Evolutionary conservation across 768 basidiomycete species (phyloP).

Genomic region (Paxillus rubicundulus): DNA sequence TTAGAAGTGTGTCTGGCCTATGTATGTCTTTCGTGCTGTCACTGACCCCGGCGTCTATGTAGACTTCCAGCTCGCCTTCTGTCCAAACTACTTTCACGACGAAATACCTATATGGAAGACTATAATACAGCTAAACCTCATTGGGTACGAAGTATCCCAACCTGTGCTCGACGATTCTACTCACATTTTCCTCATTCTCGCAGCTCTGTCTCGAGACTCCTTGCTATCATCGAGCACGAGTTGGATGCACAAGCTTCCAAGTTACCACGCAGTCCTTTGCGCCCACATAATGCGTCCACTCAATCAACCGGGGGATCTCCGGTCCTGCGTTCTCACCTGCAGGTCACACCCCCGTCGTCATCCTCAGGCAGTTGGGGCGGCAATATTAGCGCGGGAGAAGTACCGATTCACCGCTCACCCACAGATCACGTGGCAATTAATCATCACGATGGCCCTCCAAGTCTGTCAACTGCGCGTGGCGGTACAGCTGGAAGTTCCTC

Average conservation of each 20-base stretch:
- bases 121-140: slow-evolving; percentile 68
- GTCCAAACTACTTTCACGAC: slow-evolving; percentile 55
- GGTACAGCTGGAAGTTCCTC: neutral
- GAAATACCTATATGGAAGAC: slow-evolving; percentile 61
- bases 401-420: too few relatives aligned
- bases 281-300: neutral
- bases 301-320: neutral
- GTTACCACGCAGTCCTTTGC: slow-evolving; percentile 29
- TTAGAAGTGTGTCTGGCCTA: slow-evolving; percentile 17
- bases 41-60: neutral
- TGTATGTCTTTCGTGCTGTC: neutral
- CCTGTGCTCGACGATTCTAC: neutral
- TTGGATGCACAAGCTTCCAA: slow-evolving; percentile 32
- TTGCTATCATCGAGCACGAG: slow-evolving; percentile 50
- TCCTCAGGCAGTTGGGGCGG: neutral
- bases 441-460: neutral
- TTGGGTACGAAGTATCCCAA: slow-evolving; percentile 40
- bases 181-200: neutral
- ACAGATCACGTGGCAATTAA: too few relatives aligned
- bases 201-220: slow-evolving; percentile 58
- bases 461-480: neutral
- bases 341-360: neutral
- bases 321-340: neutral
- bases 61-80: slow-evolving; percentile 72
- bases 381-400: too few relatives aligned